phyloP scores from a whole-genome alignment of 441 rosid genomes.

The Eutrema salsugineum region DNA sequence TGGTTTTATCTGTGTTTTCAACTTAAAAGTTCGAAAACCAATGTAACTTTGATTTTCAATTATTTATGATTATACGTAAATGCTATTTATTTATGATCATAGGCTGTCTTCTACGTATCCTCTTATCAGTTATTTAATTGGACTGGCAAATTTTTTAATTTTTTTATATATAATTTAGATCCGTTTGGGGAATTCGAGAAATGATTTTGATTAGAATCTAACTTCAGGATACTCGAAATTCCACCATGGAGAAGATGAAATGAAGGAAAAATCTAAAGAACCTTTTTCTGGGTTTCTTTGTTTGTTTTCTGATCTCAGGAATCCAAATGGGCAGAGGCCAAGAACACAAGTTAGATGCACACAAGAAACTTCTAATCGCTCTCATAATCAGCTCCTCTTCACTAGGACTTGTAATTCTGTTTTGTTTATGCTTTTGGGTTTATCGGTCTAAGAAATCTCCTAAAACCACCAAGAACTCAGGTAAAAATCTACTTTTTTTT shows the following conservation, averaged over 20 bases:
- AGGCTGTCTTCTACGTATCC: slow-evolving; percentile 18
- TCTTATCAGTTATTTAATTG: neutral
- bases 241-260: neutral
- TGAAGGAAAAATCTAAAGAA: too few relatives aligned
- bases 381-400: slow-evolving; percentile 56
- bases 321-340: slow-evolving; percentile 38
- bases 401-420: slow-evolving; percentile 43
- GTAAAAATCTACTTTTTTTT: neutral
- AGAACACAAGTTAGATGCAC: slow-evolving; percentile 46
- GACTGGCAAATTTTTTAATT: neutral
- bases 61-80: neutral
- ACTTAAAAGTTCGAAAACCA: neutral
- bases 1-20: neutral
- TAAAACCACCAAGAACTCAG: slow-evolving; percentile 34
- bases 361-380: slow-evolving; percentile 44
- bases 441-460: slow-evolving; percentile 37
- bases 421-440: slow-evolving; percentile 48
- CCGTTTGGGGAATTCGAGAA: neutral
- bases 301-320: slow-evolving; percentile 40
- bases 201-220: neutral
- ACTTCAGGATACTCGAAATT: neutral
- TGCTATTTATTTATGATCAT: too few relatives aligned
- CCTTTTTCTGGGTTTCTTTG: neutral
- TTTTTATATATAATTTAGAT: neutral
- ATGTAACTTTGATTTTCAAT: neutral